Evolutionary conservation across 2,329 filamentous ascomycete species (phyloP), one percentile per base, ranked within the genome.

Genomic region (Colletotrichum graminicola): DNA sequence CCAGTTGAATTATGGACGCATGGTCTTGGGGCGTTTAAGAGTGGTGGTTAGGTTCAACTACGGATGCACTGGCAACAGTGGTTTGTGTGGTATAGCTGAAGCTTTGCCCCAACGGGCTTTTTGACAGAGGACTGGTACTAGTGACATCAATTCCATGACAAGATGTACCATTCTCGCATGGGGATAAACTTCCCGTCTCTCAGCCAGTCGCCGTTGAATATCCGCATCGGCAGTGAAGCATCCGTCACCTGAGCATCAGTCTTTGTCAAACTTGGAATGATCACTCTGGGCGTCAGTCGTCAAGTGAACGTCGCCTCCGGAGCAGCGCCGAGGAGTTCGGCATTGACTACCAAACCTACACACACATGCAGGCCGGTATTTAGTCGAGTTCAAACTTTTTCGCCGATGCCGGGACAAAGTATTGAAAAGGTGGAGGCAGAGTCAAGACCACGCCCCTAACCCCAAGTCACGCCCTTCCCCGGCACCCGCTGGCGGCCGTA

Each of bases 401-500:
- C n/a, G 32, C 59, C 45, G 59, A 51, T 51, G 59, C 59, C 59
- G 59, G 26, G 43, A 26, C 29, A 34, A 43, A 23, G 41, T 16
- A 43, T 6, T n/a, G 11, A 45, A 45, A 60, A 45, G 26, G 18
- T 21, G 41, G 16, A 41, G 43, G 18, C 36, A 21, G 59, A 62
- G 59, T 39, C 59, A 51, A 39, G 43, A 51, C 45, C 43, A 39
- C 29, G 34, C 45, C 29, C 43, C 41, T 5, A 41, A 18, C 8
- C 2, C 21, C 45, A 45, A 62, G 59, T 62, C 59, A 39, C 26
- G 45, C 32, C n/a, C 5, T 2, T 21, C 21, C 43, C 59, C 43
- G 43, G 41, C 14, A 62, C 32, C 59, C 29, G 43, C 32, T 12
- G 59, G 21, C 59, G 59, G 59, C 43, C 45, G 59, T 62, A 62